Base-by-base conservation (phyloP, 1,284 basidiomycete species). In the Blastosporella zonata region DNA sequence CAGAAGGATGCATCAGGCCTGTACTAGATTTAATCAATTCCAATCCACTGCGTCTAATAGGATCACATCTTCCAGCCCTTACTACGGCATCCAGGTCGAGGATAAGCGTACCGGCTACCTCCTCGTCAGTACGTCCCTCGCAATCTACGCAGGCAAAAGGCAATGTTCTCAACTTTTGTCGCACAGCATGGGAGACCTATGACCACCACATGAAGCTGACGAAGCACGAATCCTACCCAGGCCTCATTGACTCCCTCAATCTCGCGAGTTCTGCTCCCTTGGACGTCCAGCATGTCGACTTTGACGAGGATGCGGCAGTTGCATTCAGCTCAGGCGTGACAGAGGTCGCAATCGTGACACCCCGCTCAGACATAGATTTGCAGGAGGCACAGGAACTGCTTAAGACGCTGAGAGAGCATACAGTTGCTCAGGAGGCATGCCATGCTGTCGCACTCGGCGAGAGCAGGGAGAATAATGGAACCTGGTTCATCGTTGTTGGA, bases 1-100 rank as follows among this genome's bases (percentile, higher is more conserved):
- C 48, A 2, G 55, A 55, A 21, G 59, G 58, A 10, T 52, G 53
- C 22, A 47, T 55, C 13, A 53, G 53, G 58, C 56, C 37, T 13
- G 25, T 31, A 2, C n/a, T n/a, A n/a, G n/a, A 13, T 34, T 15
- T 34, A 13, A 12, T 18, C 36, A 21, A 9, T 7, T 5, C 18
- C 7, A 4, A 3, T 33, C 34, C 7, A 40, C 6, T 18, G 12
- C 6, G n/a, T 38, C 40, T 36, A 23, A 34, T 18, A n/a, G 20
- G 6, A n/a, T 23, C 22, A 15, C 17, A 9, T 15, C 18, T n/a
- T 13, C 23, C 27, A 59, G 58, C 27, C 31, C 49, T 5, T 37
- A 50, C 37, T 50, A 51, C 37, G 59, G 59, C 4, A 43, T 58
- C 22, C 54, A 57, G 34, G 23, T 25, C 21, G 57, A 59, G 39